phyloP scores from a whole-genome alignment of 2,329 filamentous ascomycete species.

The Fusarium sp. region DNA sequence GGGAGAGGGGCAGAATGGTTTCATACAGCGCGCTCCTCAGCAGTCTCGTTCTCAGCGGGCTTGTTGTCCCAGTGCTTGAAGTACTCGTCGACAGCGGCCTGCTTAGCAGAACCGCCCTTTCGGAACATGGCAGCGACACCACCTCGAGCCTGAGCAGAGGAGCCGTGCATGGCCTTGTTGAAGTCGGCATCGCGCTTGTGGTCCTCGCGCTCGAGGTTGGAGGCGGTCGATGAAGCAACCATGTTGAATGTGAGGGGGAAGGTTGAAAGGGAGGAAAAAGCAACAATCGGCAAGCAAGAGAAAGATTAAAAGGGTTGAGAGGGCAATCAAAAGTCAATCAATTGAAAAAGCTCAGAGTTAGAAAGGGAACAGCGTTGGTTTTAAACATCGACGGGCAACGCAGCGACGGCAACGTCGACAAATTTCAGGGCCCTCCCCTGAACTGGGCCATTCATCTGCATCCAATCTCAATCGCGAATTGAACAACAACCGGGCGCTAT shows the following conservation, averaged over 20 bases:
- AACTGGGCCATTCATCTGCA: conserved; percentile 39
- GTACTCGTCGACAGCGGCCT: conserved; percentile 88
- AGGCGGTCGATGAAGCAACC: conserved; percentile 54
- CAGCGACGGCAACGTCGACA: conserved; percentile 40
- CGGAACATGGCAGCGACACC: conserved; percentile 86
- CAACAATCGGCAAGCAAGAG: conserved; percentile 5
- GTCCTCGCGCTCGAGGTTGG: conserved; percentile 81
- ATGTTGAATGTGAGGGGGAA: conserved; percentile 53
- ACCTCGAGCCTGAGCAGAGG: conserved; percentile 74
- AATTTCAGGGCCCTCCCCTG: conserved; percentile 46
- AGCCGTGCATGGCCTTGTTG: conserved; percentile 87
- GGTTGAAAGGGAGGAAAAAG: conserved; percentile 20
- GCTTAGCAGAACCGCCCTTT: conserved; percentile 82
- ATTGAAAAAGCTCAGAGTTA: conserved; percentile 17
- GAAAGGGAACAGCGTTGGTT: conserved; percentile 36
- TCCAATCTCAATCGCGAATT: conserved; percentile 45
- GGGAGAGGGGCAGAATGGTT: conserved; percentile 28
- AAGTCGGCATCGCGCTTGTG: conserved; percentile 89
- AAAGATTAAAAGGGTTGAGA: conserved; percentile 10
- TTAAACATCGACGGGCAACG: conserved; percentile 39
- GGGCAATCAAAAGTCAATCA: conserved; percentile 15
- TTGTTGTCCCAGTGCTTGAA: conserved; percentile 98
- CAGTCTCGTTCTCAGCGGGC: conserved; percentile 80
- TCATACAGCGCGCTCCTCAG: conserved; percentile 80
- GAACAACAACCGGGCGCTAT: conserved; percentile 37